Conservation (phyloP, 2,329 filamentous ascomycete genomes). For the Lecanicillium sp. region DNA sequence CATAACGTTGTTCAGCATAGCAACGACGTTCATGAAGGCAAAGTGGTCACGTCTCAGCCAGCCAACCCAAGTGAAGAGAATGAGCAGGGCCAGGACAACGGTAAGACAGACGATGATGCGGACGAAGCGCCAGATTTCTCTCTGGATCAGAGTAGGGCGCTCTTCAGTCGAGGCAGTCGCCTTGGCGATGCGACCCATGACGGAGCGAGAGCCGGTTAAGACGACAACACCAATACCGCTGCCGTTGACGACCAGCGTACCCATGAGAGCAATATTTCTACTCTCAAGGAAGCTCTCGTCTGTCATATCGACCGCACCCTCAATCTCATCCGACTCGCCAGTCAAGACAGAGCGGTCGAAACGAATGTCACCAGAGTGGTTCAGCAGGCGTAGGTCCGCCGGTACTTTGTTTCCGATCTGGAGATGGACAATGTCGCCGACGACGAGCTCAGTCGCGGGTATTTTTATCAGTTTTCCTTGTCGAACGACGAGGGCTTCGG, state of each 20-base stretch:
- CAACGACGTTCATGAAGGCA: conserved; percentile 35
- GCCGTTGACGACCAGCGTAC: conserved; percentile 36
- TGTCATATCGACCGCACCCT: conserved; percentile 33
- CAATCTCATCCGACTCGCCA: conserved; percentile 36
- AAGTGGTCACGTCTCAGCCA: conserved; percentile 34
- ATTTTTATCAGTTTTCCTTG: conserved; percentile 36
- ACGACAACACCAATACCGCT: conserved; percentile 34
- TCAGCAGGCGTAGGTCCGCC: conserved; percentile 39
- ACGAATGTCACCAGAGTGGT: conserved; percentile 35
- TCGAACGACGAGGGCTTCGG: conserved; percentile 37
- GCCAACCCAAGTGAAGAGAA: conserved; percentile 39
- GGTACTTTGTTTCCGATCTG: conserved; percentile 43
- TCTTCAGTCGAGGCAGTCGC: conserved; percentile 32
- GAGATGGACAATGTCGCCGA: conserved; percentile 40
- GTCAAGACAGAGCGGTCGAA: conserved; percentile 38
- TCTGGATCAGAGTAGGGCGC: conserved; percentile 33
- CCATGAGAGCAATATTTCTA: conserved; percentile 39
- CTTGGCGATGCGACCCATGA: conserved; percentile 37
- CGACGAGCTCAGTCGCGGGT: conserved; percentile 37
- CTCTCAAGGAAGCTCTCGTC: conserved; percentile 37
- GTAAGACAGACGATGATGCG: conserved; percentile 36
- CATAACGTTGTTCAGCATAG: conserved; percentile 41
- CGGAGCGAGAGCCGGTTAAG: conserved; percentile 32
- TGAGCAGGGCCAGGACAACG: conserved; percentile 31
- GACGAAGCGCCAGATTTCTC: conserved; percentile 39